Percentiles rank a stretch among this genome's conserved stretches.
Conservation (phyloP, 2,329 filamentous ascomycete species). For the Metarhizium robertsii region DNA sequence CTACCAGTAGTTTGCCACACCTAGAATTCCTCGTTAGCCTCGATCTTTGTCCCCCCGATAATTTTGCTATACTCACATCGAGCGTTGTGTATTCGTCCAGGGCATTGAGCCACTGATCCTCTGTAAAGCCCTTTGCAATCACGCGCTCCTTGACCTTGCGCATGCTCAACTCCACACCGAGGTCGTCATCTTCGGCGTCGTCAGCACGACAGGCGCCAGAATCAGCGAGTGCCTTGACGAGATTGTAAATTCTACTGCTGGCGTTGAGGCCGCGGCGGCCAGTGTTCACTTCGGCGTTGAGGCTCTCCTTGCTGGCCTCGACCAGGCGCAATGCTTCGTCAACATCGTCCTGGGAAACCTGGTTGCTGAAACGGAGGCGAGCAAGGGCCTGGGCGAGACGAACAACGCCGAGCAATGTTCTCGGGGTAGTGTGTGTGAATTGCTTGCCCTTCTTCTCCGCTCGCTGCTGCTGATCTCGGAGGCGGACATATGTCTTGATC, state of each 20-base stretch:
- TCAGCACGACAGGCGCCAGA: conserved; percentile 77
- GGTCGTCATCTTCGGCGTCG: conserved; percentile 44
- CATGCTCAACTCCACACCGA: conserved; percentile 66
- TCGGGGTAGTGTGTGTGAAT: conserved; percentile 87
- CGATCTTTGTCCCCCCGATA: neutral
- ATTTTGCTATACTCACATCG: conserved; percentile 61
- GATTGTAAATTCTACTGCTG: conserved; percentile 86
- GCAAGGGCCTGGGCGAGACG: conserved; percentile 91
- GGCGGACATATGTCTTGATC: conserved; percentile 89
- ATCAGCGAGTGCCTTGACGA: conserved; percentile 82
- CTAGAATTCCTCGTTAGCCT: conserved; percentile 37
- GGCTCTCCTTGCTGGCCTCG: conserved; percentile 85
- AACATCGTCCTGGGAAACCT: conserved; percentile 84
- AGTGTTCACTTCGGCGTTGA: conserved; percentile 61
- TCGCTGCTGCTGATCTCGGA: conserved; percentile 84
- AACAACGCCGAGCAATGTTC: conserved; percentile 85
- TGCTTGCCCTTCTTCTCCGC: conserved; percentile 87
- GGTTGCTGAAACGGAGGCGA: conserved; percentile 76
- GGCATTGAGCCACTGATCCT: conserved; percentile 79
- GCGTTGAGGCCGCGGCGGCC: conserved; percentile 64
- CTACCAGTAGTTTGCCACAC: conserved; percentile 71
- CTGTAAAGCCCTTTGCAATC: conserved; percentile 91
- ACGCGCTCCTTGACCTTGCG: conserved; percentile 84
- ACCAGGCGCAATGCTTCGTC: conserved; percentile 88
- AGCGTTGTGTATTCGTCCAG: conserved; percentile 82